A percentile compares a stretch with the other conserved stretches of the same genome.
Evolutionary conservation across 2,329 filamentous ascomycete species (phyloP).

Genomic region (Diaporthe sp.): DNA sequence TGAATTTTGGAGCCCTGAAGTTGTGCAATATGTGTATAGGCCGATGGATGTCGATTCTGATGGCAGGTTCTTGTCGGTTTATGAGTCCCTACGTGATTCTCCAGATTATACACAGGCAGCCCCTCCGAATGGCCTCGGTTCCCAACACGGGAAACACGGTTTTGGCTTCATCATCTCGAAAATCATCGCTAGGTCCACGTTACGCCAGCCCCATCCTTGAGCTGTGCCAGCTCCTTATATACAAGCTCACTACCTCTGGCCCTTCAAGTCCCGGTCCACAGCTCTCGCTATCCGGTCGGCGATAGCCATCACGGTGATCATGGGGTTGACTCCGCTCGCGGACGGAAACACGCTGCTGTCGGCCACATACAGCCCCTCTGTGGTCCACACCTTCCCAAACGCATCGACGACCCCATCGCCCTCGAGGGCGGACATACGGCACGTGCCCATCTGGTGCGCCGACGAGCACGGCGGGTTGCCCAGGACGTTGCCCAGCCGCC

Average conservation of each 20-base stretch:
- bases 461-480: slow-evolving; percentile 68
- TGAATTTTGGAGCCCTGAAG: neutral
- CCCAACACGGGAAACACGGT: neutral
- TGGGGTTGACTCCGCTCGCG: slow-evolving; percentile 83
- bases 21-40: neutral
- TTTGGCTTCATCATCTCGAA: neutral
- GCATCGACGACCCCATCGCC: slow-evolving; percentile 68
- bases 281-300: slow-evolving; percentile 72
- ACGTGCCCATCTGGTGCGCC: slow-evolving; percentile 87
- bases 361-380: slow-evolving; percentile 73
- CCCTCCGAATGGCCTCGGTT: neutral
- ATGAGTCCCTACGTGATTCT: neutral
- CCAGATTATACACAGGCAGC: neutral
- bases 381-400: slow-evolving; percentile 72
- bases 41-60: neutral
- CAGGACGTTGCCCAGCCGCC: slow-evolving; percentile 59
- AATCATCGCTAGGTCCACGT: neutral
- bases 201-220: neutral
- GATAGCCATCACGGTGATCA: slow-evolving; percentile 81
- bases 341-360: slow-evolving; percentile 82
- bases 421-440: slow-evolving; percentile 72
- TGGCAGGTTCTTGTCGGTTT: neutral
- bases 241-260: neutral
- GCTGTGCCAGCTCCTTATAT: neutral
- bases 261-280: slow-evolving; percentile 59